Percentiles rank a stretch among this genome's conserved stretches.
These are phyloP conservation scores for Backusella sp. DNA, from an alignment of 192 early-diverging fungal genomes.

Conservation along the genomic window DNA sequence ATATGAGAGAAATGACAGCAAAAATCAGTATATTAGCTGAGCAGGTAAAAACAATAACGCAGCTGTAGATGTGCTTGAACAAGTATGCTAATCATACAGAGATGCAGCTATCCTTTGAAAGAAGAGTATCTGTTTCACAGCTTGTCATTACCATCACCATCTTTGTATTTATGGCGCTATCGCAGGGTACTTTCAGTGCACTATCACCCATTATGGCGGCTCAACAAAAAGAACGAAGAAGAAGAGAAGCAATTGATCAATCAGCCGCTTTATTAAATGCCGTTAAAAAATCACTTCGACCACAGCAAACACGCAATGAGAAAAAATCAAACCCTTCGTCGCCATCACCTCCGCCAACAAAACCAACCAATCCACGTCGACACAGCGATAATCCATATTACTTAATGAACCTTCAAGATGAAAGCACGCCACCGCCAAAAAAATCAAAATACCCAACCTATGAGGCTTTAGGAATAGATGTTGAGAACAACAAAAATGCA, in stretches of 20 bases:
- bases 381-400: constrained; percentile 7
- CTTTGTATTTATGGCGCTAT: constrained; percentile 40
- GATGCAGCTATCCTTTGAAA: constrained; percentile 44
- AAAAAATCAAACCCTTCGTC: not conserved
- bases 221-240: constrained; percentile 30
- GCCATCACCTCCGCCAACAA: not conserved
- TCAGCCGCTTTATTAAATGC: not conserved
- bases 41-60: constrained; percentile 27
- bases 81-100: not conserved
- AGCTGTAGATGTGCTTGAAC: not conserved
- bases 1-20: constrained; percentile 38
- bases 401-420: not conserved
- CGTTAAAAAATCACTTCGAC: not conserved
- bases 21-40: constrained; percentile 45
- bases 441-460: not conserved
- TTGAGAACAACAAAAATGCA: not conserved
- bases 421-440: not conserved
- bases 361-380: not conserved
- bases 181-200: constrained; percentile 36
- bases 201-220: constrained; percentile 36
- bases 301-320: not conserved
- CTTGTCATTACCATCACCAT: constrained; percentile 34
- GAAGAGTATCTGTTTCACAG: constrained; percentile 37
- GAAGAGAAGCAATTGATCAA: constrained; percentile 20
- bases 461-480: not conserved